Evolutionary conservation across 179 eudicot species (phyloP).

Genomic region (Carnegiea gigantea): DNA sequence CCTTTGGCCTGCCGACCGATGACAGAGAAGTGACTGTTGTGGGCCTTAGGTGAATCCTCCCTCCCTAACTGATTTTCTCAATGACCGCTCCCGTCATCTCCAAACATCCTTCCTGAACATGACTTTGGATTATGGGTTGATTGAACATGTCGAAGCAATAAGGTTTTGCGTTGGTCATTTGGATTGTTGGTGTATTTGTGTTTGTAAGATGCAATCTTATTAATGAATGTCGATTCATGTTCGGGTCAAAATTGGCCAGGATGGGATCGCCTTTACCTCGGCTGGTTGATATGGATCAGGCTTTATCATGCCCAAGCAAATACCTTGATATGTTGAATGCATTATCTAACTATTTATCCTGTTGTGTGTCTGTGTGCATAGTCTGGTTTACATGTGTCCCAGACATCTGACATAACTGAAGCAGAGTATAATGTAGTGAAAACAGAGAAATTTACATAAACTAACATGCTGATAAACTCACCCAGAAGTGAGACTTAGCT

Average conservation of each 20-base stretch:
- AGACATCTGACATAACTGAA: not conserved
- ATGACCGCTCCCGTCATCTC: no score
- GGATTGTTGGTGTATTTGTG: no score
- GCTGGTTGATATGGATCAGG: not conserved
- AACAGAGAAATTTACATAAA: not conserved
- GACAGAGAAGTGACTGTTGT: not conserved
- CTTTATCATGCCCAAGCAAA: not conserved
- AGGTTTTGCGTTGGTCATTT: no score
- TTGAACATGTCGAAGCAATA: no score
- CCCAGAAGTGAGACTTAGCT: conserved; percentile 57
- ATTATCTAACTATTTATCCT: not conserved
- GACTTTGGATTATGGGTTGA: no score
- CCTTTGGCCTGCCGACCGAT: not conserved
- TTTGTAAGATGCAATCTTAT: no score
- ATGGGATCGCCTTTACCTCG: no score
- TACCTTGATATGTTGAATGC: not conserved
- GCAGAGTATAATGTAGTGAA: not conserved
- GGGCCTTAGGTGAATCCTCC: not conserved
- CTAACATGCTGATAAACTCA: conserved; percentile 28
- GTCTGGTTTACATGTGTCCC: not conserved
- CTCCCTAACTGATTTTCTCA: not conserved
- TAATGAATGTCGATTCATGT: not conserved
- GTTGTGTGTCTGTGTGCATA: not conserved
- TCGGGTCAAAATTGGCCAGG: not conserved
- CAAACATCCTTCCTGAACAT: no score